Base-by-base conservation (phyloP, 768 basidiomycete species). In the Rhodotorula babjevae region DNA sequence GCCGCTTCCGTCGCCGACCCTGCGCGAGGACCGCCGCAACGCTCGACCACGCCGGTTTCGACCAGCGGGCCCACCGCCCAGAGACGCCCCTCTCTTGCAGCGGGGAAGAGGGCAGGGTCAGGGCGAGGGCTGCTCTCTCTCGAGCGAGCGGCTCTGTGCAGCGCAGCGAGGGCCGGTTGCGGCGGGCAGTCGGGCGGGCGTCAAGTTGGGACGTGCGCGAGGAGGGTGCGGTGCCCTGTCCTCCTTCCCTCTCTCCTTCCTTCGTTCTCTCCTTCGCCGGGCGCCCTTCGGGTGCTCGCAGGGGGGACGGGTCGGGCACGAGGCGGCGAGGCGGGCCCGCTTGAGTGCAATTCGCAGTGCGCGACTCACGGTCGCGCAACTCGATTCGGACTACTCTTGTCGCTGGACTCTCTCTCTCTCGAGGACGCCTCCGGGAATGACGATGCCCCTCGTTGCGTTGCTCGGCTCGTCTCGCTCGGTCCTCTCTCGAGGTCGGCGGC, bases 311-410 rank as follows among this genome's bases (percentile, higher is more conserved):
- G 33, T 11, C 31, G 31, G 23, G 27, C 53, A n/a, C 10, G 44
- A 46, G n/a, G n/a, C n/a, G n/a, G n/a, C 44, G 44, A 36, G 36
- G 55, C 33, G 42, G 55, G 55, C 46, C 64, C 64, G 64, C 64
- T 65, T 65, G 42, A 65, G 64, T 65, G 64, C 64, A 65, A 65
- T 65, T 65, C 64, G 64, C 55, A 25, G 64, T 57, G 53, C 40
- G 64, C 33, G 64, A 2, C 33, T 18, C 36, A 2, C 3, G 49
- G 31, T 9, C 46, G 23, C 44, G 27, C 49, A 69, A 59, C 68
- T 62, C 68, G 61, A 69, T 69, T 69, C 68, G 60, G 68, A 69
- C 68, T 69, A 69, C 68, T 69, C 68, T 69, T 62, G 52, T 21
- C 40, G 29, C 53, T 68, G 60, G 60, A 53, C 49, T 19, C 36